Evolutionary conservation across 305 asterid genomes (phyloP).

Genomic region (Fraxinus sp.): DNA sequence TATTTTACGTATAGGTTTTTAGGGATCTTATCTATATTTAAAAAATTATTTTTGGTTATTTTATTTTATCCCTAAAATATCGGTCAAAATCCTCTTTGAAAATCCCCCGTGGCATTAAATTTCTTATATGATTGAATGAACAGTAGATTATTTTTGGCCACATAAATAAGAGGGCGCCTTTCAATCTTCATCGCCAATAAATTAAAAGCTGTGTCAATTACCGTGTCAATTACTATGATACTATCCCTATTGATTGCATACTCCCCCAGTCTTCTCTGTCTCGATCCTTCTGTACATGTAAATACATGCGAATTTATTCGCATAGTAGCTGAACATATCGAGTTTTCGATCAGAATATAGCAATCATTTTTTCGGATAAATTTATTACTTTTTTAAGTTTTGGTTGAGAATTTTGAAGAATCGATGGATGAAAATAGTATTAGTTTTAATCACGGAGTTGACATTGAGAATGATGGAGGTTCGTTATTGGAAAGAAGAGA

Average conservation of each 20-base stretch:
- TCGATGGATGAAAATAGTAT: constrained; percentile 30
- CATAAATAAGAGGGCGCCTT: background rate
- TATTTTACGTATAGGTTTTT: too few species aligned
- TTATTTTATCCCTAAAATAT: background rate
- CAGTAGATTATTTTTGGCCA: background rate
- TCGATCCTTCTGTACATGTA: background rate
- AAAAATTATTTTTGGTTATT: background rate
- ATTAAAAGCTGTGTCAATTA: background rate
- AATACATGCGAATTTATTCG: background rate
- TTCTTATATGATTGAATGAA: background rate
- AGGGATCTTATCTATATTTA: background rate
- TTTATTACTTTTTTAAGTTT: background rate
- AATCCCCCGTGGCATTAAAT: background rate
- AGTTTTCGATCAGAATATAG: background rate
- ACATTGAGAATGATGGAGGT: constrained; percentile 47
- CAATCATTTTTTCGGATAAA: background rate
- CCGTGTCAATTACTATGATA: too few species aligned
- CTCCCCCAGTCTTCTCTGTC: background rate
- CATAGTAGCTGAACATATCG: background rate
- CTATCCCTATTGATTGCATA: background rate
- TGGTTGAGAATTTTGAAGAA: background rate
- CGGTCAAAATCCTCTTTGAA: background rate
- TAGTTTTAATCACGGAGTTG: constrained; percentile 32
- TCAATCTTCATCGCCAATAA: background rate
- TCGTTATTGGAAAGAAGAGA: constrained; percentile 22